Percentiles rank a stretch among this genome's conserved stretches.
These are phyloP conservation scores for Apiospora malaysiana DNA, from an alignment of 2,329 filamentous ascomycete genomes.

Conservation along the genomic window DNA sequence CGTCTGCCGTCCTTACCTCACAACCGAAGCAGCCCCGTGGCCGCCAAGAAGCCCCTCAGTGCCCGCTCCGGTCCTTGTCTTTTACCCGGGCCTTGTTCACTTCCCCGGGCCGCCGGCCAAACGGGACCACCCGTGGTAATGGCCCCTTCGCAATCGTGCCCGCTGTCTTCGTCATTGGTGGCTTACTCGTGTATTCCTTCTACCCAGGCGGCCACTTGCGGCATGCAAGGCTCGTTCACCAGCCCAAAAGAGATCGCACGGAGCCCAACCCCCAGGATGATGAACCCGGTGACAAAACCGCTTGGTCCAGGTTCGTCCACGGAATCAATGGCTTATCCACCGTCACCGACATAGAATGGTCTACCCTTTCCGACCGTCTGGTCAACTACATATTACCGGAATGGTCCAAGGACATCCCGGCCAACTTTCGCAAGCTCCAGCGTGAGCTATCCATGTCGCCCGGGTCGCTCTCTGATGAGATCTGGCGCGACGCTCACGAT, in stretches of 20 bases:
- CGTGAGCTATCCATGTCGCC: conserved; percentile 85
- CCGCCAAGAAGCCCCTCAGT: neutral
- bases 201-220: conserved; percentile 46
- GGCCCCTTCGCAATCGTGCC: conserved; percentile 36
- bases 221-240: conserved; percentile 30
- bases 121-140: conserved; percentile 34
- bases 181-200: conserved; percentile 46
- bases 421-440: conserved; percentile 81
- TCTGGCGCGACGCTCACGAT: conserved; percentile 91
- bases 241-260: conserved; percentile 24
- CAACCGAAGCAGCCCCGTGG: neutral
- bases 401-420: conserved; percentile 80
- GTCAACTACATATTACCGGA: conserved; percentile 78
- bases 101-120: conserved; percentile 28
- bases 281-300: conserved; percentile 34
- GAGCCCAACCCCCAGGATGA: conserved; percentile 6
- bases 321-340: conserved; percentile 60
- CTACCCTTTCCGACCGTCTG: conserved; percentile 60
- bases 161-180: conserved; percentile 40
- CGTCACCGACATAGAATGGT: conserved; percentile 61
- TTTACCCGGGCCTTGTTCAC: conserved; percentile 35
- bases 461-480: conserved; percentile 87
- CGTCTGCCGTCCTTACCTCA: conserved; percentile 16
- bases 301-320: conserved; percentile 55
- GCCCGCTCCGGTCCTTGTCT: conserved; percentile 8